Evolutionary conservation across 2,329 filamentous ascomycete genomes (phyloP), one percentile per base, ranked within the genome.

Genomic region (Ophioceras dolichostomum): DNA sequence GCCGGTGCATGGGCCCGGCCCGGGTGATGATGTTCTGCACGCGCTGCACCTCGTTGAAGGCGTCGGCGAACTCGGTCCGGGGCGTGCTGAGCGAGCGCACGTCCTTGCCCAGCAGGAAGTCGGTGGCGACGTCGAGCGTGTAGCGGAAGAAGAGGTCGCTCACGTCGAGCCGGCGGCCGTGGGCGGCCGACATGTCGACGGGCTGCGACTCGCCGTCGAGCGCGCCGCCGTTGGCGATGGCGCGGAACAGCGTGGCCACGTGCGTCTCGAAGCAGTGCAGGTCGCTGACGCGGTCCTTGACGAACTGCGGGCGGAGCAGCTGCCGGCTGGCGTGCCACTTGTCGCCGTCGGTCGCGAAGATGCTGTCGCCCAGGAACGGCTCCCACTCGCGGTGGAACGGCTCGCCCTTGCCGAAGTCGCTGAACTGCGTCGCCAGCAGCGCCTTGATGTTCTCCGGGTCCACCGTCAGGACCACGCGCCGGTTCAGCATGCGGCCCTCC

Each of bases 391-490:
- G 47, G 48, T 88, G 79, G 60, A 94, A 94, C 17, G 65, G 58
- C 43, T 76, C 60, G 6, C 87, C 86, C 54, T 94, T 87, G 48
- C 87, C 88, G 52, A 79, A 95, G 51, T 94, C 83, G 29, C 61
- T 60, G 52, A 95, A 95, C 52, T 94, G 85, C 1, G 80, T 82
- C 0, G 87, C 83, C n/a, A 95, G 66, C 17, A 95, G 70, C 5
- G 88, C 84, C 57, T 94, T 94, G 62, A 94, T 82, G 53, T 94
- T 94, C 50, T 93, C 85, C 1, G 83, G 82, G 47, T 94, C 86
- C 5, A 73, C 73, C 0, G 88, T 94, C 50, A 91, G 69, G 41
- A 93, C 56, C 17, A 80, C 56, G n/a, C 83, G 73, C 34, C 61
- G 54, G 34, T 70, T 67, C 2, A 74, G 49, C 6, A 76, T 48